Evolutionary conservation across 1,284 basidiomycete genomes (phyloP), one percentile per base, ranked within the genome.

Genomic region (Marasmius fiardii): DNA sequence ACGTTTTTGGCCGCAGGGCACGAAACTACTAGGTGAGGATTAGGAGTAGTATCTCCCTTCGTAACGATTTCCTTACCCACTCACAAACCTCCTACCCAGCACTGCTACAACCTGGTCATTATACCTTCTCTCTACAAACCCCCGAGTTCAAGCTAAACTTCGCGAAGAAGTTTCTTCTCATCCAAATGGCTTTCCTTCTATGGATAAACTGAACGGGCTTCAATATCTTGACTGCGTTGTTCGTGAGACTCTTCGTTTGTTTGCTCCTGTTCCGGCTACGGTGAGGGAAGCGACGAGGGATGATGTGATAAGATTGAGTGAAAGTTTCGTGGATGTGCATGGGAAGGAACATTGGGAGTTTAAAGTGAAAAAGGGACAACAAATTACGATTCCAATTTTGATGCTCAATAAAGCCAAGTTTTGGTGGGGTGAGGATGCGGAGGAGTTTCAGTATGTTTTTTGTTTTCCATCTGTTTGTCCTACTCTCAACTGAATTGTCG

Each of bases 11-110:
- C 82, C 3, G 84, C 85, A 4, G 92, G 92, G 0, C 88, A 93
- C 67, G 91, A 93, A 66, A 93, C 92, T 0, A 87, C 84, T 0
- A 82, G 85, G 79, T n/a, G n/a, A n/a, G n/a, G n/a, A n/a, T n/a
- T 80, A 62, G 4, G 7, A 60, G 33, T 34, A 16, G 14, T 12
- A 47, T 24, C 16, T 26, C 44, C 20, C 16, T 3, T 47, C n/a
- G n/a, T n/a, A n/a, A n/a, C 8, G 14, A 7, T 43, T 24, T 24
- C 12, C 44, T 16, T 4, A 3, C 10, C 20, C 7, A 16, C 3
- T 3, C 14, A 26, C 44, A 24, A 6, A 47, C 28, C 7, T 47
- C 5, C 24, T 28, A 50, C 20, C 28, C 7, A n/a, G 26, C 18
- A 41, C 35, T 16, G 20, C 39, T 12, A 39, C 39, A 8, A n/a